Evolutionary conservation across 768 basidiomycete genomes (phyloP).

Genomic region (Russula sp.): DNA sequence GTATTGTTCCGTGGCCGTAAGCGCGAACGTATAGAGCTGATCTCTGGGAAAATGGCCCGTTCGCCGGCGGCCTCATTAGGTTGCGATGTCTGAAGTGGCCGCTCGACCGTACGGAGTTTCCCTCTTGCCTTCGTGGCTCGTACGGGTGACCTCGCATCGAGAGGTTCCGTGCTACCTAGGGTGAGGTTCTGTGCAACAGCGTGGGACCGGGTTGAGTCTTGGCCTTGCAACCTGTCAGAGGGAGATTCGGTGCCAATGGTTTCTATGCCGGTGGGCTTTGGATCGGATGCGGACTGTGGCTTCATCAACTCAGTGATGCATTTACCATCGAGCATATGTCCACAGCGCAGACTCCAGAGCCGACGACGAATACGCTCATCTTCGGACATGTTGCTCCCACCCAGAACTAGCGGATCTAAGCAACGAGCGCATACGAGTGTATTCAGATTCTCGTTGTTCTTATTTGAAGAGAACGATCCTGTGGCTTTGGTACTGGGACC

Average conservation of each 20-base stretch:
- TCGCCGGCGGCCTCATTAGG: background rate
- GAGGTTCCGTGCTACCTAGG: background rate
- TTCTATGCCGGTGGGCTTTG: background rate
- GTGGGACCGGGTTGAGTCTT: background rate
- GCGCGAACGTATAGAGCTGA: conserved; percentile 19
- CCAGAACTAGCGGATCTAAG: conserved; percentile 54
- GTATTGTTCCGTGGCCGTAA: conserved; percentile 21
- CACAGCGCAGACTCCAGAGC: conserved; percentile 70
- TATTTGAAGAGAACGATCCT: conserved; percentile 27
- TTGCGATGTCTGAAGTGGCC: background rate
- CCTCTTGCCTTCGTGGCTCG: background rate
- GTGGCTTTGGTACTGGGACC: conserved; percentile 22
- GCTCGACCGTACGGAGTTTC: background rate
- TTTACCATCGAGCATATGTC: conserved; percentile 74
- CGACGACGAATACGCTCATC: conserved; percentile 41
- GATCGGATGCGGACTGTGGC: conserved; percentile 29
- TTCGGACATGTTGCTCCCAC: conserved; percentile 37
- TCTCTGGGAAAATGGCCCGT: background rate
- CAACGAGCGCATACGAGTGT: conserved; percentile 65
- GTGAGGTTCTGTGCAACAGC: background rate
- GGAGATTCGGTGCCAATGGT: background rate
- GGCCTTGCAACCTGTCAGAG: background rate
- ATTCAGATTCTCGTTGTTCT: conserved; percentile 33
- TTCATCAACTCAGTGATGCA: conserved; percentile 56
- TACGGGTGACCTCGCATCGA: background rate